Percentiles rank a stretch among this genome's conserved stretches.
These are phyloP conservation scores for Starmerella vaccinii DNA, from an alignment of 805 yeast genomes.

Conservation along the genomic window DNA sequence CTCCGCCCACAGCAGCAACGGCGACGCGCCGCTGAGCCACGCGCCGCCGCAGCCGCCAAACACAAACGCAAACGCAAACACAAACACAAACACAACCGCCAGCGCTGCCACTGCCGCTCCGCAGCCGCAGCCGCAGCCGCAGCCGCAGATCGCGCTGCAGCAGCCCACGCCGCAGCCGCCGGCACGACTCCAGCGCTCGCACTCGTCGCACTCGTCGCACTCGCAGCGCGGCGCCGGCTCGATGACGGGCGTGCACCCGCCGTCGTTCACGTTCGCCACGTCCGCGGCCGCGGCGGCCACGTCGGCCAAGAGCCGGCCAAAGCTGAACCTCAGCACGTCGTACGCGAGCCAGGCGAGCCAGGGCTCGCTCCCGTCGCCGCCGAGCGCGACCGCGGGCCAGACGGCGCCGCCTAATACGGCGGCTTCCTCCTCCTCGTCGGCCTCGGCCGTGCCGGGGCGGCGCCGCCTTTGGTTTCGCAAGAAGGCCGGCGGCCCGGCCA, in stretches of 20 bases:
- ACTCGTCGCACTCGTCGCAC: too few relatives aligned
- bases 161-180: background rate
- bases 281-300: constrained; percentile 4
- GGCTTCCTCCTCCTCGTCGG: too few relatives aligned
- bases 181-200: background rate
- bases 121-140: too few relatives aligned
- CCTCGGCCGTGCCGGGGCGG: background rate
- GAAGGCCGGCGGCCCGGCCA: constrained; percentile 40
- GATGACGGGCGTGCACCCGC: background rate
- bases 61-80: too few relatives aligned
- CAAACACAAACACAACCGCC: too few relatives aligned
- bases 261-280: background rate
- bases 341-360: background rate
- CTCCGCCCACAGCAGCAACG: too few relatives aligned
- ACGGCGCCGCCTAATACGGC: too few relatives aligned
- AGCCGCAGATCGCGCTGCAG: background rate
- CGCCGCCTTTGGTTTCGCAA: constrained; percentile 21
- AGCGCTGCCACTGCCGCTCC: too few relatives aligned
- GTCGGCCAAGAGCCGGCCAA: constrained; percentile 1
- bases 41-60: background rate
- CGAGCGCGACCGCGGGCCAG: background rate
- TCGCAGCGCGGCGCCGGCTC: background rate
- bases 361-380: constrained; percentile 7
- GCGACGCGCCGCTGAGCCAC: too few relatives aligned
- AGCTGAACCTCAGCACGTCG: constrained; percentile 5